Evolutionary conservation across 208 protist species (phyloP).

Genomic region (Spongospora subterranea): DNA sequence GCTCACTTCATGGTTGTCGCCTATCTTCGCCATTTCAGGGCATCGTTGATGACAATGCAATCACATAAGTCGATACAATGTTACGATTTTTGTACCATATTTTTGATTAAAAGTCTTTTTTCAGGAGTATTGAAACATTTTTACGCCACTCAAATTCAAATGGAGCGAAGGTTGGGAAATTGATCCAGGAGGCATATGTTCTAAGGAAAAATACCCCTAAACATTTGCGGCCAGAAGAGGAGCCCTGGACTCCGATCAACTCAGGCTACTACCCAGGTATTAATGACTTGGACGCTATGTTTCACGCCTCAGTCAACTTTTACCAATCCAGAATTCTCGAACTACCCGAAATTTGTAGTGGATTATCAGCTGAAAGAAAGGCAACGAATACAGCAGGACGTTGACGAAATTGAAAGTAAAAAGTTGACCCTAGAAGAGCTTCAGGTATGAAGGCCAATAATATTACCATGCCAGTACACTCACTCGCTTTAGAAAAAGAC

Average conservation of each 20-base stretch:
- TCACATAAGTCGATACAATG: not conserved
- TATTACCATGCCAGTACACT: not conserved
- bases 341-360: conserved; percentile 25
- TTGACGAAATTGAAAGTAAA: not conserved
- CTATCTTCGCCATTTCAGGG: not conserved
- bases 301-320: not conserved
- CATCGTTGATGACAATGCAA: not conserved
- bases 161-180: not conserved
- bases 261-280: not conserved
- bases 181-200: not conserved
- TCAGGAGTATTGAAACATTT: conserved; percentile 8
- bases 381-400: not conserved
- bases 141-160: not conserved
- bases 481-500: not conserved
- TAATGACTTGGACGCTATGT: not conserved
- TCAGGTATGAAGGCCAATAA: not conserved
- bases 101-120: not conserved
- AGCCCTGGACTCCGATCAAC: not conserved
- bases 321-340: not conserved
- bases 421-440: not conserved
- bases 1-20: not conserved
- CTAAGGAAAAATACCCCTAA: not conserved
- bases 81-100: not conserved
- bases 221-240: not conserved
- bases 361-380: conserved; percentile 32